Base-by-base conservation (phyloP, 2,329 filamentous ascomycete genomes). In the Coniochaeta prunicola region DNA sequence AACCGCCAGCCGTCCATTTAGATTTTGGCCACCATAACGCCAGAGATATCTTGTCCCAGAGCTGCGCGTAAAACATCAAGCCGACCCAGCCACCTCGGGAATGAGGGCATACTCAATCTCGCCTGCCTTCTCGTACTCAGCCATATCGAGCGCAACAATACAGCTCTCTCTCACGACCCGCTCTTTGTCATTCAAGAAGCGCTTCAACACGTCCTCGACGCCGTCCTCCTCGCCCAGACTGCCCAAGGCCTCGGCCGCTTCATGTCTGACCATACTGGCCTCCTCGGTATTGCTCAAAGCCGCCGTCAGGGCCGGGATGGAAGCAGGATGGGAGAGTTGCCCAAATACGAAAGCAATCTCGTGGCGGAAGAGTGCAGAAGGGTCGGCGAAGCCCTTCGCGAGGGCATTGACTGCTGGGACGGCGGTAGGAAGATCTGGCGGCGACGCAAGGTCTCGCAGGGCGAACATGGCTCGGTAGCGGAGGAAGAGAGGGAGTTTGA, bases 291-390 rank as follows among this genome's bases (percentile, higher is more conserved):
- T 82, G 67, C 89, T 89, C 60, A 99, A 79, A 1, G 90, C 86
- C 57, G 84, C 85, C 17, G 89, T 88, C 60, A 99, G 83, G 60
- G 91, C 91, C 4, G 94, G 92, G 65, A 99, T 97, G 1, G 92
- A 96, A n/a, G 93, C 93, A 1, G 94, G 94, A 70, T 99, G 94
- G 58, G 90, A 92, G 57, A 99, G 81, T 74, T 99, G 94, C 58
- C 94, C 94, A 66, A 99, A 99, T 15, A 99, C 94, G 71, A 99
- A 99, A 15, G 94, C 94, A 64, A 99, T 92, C 72, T 99, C 94
- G 76, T 99, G 94, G 65, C 94, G 88, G 82, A 99, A 97, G 8
- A 99, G 85, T 5, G 92, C 92, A 55, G 92, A 97, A 19, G 86
- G 80, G 71, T 99, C 94, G 33, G 80, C 80, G 66, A 99, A 87